Evolutionary conservation across 192 early-diverging fungal species (phyloP).

Genomic region (Podila epigama): DNA sequence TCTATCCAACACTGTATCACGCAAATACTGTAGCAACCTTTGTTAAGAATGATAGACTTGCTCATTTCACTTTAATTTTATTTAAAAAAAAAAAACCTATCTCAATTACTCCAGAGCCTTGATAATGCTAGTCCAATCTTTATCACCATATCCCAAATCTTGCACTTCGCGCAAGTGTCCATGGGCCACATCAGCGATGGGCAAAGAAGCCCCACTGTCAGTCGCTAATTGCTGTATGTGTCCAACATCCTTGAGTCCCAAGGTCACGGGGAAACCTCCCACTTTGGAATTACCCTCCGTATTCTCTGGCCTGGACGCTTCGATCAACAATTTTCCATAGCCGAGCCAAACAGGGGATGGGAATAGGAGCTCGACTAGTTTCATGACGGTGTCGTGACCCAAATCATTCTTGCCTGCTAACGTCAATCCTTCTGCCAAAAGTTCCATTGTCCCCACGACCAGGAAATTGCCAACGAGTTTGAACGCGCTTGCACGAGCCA

Average conservation of each 20-base stretch:
- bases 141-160: slow-evolving; percentile 11
- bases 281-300: slow-evolving; percentile 38
- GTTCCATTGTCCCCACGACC: slow-evolving; percentile 61
- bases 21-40: too few species aligned
- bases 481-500: slow-evolving; percentile 51
- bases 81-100: background rate
- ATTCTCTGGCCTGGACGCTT: too few species aligned
- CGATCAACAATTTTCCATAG: slow-evolving; percentile 60
- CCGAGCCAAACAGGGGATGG: slow-evolving; percentile 51
- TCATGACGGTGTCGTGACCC: slow-evolving; percentile 55
- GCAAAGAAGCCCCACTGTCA: slow-evolving; percentile 40
- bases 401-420: slow-evolving; percentile 62
- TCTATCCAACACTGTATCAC: too few species aligned
- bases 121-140: slow-evolving; percentile 35
- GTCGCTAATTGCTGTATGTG: slow-evolving; percentile 51
- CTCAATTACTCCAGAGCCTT: background rate
- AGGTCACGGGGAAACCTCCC: slow-evolving; percentile 47
- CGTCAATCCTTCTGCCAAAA: slow-evolving; percentile 68
- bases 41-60: too few species aligned
- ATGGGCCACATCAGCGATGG: slow-evolving; percentile 39
- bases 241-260: slow-evolving; percentile 55
- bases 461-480: slow-evolving; percentile 79
- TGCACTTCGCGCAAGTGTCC: slow-evolving; percentile 18
- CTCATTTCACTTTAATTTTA: too few species aligned
- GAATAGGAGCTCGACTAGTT: slow-evolving; percentile 61